Evolutionary conservation across 495 filamentous ascomycete species (phyloP), one percentile per base, ranked within the genome.

Genomic region (Hypoxylon fuscum): DNA sequence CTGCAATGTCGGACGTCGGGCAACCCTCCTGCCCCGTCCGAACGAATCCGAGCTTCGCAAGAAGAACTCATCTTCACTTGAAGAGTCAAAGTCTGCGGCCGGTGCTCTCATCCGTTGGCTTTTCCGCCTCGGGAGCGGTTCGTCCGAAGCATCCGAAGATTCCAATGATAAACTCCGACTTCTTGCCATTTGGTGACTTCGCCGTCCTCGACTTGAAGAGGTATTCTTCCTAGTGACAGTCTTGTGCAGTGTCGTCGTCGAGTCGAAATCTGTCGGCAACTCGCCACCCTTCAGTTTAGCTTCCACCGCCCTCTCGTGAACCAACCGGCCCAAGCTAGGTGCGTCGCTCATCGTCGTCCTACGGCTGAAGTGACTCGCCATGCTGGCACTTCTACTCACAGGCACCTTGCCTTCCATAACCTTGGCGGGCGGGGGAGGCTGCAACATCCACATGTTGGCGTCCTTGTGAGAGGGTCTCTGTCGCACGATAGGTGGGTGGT

Each of bases 381-480:
- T 68, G 53, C 81, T 85, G 38, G 77, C 72, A 59, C 78, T 87
- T 44, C 84, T 73, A 60, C 81, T 81, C 49, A 80, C 78, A 7
- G 77, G 77, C 12, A 86, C 79, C 70, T 93, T 94, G 56, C 92
- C 91, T 63, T 87, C 88, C 93, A 97, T 97, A 43, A 97, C 77
- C 66, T 85, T 89, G 14, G 92, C 90, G 45, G 83, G 83, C 32
- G 93, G 93, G 2, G 92, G 92, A 2, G 92, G 93, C 72, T 94
- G 90, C 27, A 96, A 77, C 91, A 97, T 95, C 93, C 93, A 97
- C 65, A 77, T 76, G n/a, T 86, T 87, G 49, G 88, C 90, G 20
- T 85, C 85, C 46, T 79, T 82, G 68, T 87, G 84, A 14, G 79
- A 74, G 5, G 90, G 89, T 38, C 79, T 84, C 58, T 86, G 87